Evolutionary conservation across 139 green algal species (phyloP).

Genomic region (Chlamydomonas eustigma): DNA sequence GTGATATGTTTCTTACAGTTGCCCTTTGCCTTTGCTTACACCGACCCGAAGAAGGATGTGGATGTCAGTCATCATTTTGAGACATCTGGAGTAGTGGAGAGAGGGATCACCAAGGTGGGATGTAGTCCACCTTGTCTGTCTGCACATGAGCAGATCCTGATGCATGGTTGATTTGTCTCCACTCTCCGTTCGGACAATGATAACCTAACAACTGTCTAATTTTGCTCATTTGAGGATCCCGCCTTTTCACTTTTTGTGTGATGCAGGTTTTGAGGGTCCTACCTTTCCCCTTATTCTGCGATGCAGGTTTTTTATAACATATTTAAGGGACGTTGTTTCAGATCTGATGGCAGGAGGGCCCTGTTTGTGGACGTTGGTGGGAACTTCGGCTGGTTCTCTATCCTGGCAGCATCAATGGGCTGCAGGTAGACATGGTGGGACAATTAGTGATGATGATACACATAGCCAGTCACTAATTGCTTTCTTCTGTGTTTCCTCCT

Average conservation of each 20-base stretch:
- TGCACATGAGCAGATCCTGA: too few relatives aligned
- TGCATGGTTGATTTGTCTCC: too few relatives aligned
- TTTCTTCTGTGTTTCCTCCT: too few relatives aligned
- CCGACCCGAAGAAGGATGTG: constrained; percentile 53
- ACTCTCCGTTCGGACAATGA: too few relatives aligned
- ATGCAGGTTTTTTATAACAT: constrained; percentile 15
- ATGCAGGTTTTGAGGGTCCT: too few relatives aligned
- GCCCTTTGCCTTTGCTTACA: constrained; percentile 47
- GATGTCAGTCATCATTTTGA: constrained; percentile 42
- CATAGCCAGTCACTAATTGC: too few relatives aligned
- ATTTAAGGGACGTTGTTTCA: constrained; percentile 2
- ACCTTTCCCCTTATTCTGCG: too few relatives aligned
- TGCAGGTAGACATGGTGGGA: constrained; percentile 66
- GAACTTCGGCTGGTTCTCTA: constrained; percentile 78
- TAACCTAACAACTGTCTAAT: too few relatives aligned
- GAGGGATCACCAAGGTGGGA: neutral
- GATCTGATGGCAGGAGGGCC: neutral
- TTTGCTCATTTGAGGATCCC: too few relatives aligned
- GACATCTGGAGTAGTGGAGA: neutral
- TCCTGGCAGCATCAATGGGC: constrained; percentile 59
- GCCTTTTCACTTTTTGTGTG: too few relatives aligned
- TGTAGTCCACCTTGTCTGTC: too few relatives aligned
- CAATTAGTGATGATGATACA: too few relatives aligned
- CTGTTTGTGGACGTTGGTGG: constrained; percentile 74
- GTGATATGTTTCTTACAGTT: neutral